Base-by-base conservation (phyloP, 1,284 basidiomycete genomes). In the Tilletiopsis washingtonensis region DNA sequence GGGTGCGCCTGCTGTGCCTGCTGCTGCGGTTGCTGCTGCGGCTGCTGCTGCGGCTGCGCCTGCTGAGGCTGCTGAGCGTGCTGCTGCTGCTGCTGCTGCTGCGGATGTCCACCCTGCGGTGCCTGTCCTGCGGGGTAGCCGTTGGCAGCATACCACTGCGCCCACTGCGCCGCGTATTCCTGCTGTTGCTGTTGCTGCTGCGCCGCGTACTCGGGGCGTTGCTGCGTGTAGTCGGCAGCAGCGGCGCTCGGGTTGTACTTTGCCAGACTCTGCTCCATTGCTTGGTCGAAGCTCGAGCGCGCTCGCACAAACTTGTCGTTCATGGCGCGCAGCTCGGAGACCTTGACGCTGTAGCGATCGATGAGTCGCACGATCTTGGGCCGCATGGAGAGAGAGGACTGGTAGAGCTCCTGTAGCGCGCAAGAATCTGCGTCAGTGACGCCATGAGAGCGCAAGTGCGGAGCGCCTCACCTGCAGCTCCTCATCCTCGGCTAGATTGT, bases 281-380 rank as follows among this genome's bases (percentile, higher is more conserved):
- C 87, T 23, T 82, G 77, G 67, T 91, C 88, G 61, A 88, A 90
- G 43, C 88, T 86, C 3, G 82, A 81, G 17, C 86, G 77, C 5
- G 88, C 88, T 47, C 83, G 82, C 23, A 88, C 81, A 61, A 91
- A 91, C 11, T 82, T 86, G 74, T 90, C 88, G 67, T 90, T 89
- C 85, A 91, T 88, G 0, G 84, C 82, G 11, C 88, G 84, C 42
- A 91, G 77, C 73, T 91, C 88, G 29, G 61, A 54, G 38, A 73
- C 61, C 52, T 71, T 71, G 45, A 56, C 58, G 40, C 57, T 62
- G 74, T 99, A 98, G 76, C 93, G 93, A 72, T 96, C 90, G 63
- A 98, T 96, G 48, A 99, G 77, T 65, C 89, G 89, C 57, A 93
- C 89, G 57, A 98, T 94, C 79, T 90, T 91, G 2, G 90, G 89